phyloP scores from a whole-genome alignment of 2,329 filamentous ascomycete species.

The Colletotrichum salicis region DNA sequence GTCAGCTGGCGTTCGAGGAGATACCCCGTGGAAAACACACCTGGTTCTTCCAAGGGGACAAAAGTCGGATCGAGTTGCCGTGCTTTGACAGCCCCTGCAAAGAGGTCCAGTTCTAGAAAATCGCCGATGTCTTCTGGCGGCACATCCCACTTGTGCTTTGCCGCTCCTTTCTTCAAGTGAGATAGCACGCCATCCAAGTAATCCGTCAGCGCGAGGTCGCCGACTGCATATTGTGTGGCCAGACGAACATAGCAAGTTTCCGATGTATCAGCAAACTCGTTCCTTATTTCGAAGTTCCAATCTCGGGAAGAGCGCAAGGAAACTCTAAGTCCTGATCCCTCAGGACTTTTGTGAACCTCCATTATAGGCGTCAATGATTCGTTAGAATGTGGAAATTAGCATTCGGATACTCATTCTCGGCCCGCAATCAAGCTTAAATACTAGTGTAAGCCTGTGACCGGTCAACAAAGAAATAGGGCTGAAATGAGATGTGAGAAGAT shows the following conservation, averaged over 20 bases:
- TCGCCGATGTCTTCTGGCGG: conserved; percentile 6
- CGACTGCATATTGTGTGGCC: not conserved
- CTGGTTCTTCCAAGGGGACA: not conserved
- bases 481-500: not conserved
- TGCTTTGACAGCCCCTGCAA: conserved; percentile 14
- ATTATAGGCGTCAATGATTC: not conserved
- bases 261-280: conserved; percentile 10
- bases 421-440: conserved; percentile 8
- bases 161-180: conserved; percentile 3
- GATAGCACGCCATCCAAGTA: conserved; percentile 20
- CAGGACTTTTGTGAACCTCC: not conserved
- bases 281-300: conserved; percentile 1
- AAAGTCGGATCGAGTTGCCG: not conserved
- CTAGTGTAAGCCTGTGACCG: not conserved
- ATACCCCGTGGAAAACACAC: not conserved
- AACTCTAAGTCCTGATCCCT: not conserved
- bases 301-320: conserved; percentile 7
- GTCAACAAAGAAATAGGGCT: not conserved
- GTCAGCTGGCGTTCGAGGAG: not conserved
- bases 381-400: not conserved
- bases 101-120: conserved; percentile 7
- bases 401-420: not conserved
- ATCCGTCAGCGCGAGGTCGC: not conserved
- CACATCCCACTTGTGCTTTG: conserved; percentile 16
- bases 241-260: conserved; percentile 15